Conservation (phyloP, 805 yeast genomes). For the Saturnispora ahearnii region DNA sequence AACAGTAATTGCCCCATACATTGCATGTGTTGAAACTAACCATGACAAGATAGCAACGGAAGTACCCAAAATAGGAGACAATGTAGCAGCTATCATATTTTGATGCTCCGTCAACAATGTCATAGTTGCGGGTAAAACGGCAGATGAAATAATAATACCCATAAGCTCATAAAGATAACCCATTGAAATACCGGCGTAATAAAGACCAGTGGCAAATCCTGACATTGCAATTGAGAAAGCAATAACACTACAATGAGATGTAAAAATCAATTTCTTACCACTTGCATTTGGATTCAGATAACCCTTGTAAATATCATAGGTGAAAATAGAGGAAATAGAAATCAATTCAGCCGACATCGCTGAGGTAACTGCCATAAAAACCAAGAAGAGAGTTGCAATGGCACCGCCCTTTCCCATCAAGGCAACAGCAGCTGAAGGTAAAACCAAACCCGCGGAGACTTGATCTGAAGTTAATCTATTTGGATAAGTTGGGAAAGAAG, state of each 20-base stretch:
- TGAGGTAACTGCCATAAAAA: constrained; percentile 89
- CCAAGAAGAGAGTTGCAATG: constrained; percentile 65
- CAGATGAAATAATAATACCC: constrained; percentile 85
- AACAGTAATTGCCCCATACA: constrained; percentile 37
- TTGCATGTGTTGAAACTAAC: constrained; percentile 41
- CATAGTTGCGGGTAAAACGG: constrained; percentile 68
- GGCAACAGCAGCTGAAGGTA: constrained; percentile 75
- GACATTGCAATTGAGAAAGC: constrained; percentile 56
- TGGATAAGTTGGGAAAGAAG: constrained; percentile 77
- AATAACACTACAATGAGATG: constrained; percentile 62
- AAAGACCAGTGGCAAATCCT: constrained; percentile 73
- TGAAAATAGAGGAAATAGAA: constrained; percentile 76
- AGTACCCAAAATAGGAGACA: constrained; percentile 75
- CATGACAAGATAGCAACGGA: constrained; percentile 64
- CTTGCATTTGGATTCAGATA: constrained; percentile 72
- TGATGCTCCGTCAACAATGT: constrained; percentile 57
- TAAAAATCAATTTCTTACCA: constrained; percentile 60
- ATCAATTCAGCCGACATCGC: constrained; percentile 89
- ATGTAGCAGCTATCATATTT: constrained; percentile 59
- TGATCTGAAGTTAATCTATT: constrained; percentile 53
- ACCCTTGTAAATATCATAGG: constrained; percentile 77
- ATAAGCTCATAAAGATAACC: constrained; percentile 80
- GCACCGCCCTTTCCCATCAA: constrained; percentile 85
- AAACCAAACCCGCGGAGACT: constrained; percentile 71
- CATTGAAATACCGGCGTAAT: constrained; percentile 76